These are phyloP conservation scores for Tulasnella sp. DNA, from an alignment of 768 basidiomycete species.

Conservation along the genomic window DNA sequence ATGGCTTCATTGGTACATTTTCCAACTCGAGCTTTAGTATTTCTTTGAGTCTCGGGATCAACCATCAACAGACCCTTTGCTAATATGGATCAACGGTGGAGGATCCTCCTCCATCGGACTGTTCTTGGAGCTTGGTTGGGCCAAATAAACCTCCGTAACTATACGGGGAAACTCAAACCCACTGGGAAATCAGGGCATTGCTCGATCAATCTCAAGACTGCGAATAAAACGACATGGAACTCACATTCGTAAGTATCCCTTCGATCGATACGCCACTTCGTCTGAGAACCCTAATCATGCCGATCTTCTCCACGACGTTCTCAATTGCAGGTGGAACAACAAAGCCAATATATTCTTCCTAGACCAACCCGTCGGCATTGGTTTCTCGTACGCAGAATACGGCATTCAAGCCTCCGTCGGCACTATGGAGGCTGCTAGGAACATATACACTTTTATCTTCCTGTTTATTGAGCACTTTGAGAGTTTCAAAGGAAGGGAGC, in stretches of 20 bases:
- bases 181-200: constrained; percentile 51
- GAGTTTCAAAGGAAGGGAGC: constrained; percentile 53
- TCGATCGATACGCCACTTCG: too few relatives aligned
- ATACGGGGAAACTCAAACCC: neutral
- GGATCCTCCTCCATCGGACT: constrained; percentile 50
- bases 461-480: constrained; percentile 75
- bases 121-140: constrained; percentile 56
- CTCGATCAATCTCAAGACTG: constrained; percentile 33
- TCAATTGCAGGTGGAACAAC: constrained; percentile 27
- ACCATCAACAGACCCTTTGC: constrained; percentile 31
- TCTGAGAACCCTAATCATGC: neutral
- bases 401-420: constrained; percentile 53
- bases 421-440: constrained; percentile 70
- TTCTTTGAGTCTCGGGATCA: constrained; percentile 61
- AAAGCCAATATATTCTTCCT: constrained; percentile 36
- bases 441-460: constrained; percentile 61
- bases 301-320: neutral
- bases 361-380: constrained; percentile 62
- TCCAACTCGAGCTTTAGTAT: constrained; percentile 42
- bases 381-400: constrained; percentile 60
- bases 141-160: constrained; percentile 4
- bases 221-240: constrained; percentile 25
- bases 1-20: too few relatives aligned
- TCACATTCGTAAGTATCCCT: constrained; percentile 22
- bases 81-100: constrained; percentile 26